A percentile compares a stretch with the other conserved stretches of the same genome.
Conservation (phyloP, 2,329 filamentous ascomycete genomes). For the Colletotrichum sojae region DNA sequence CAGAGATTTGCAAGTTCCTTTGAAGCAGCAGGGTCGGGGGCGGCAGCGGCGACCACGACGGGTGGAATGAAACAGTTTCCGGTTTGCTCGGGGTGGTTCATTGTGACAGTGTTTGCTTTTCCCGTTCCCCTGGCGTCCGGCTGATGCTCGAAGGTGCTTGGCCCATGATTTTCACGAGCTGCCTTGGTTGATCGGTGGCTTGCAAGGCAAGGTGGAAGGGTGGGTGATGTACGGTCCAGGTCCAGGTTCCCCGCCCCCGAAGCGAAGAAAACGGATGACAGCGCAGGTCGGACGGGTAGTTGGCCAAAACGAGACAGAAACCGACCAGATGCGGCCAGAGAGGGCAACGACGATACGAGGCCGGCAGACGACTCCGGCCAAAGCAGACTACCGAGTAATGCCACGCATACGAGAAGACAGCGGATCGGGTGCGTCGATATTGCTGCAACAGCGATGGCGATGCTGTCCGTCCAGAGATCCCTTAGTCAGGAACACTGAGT, state of each 20-base stretch:
- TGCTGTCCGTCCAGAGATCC: background rate
- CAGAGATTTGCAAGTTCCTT: slow-evolving; percentile 7
- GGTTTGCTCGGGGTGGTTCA: slow-evolving; percentile 20
- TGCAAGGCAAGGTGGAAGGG: slow-evolving; percentile 10
- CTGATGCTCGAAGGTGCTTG: slow-evolving; percentile 9
- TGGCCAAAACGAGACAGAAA: slow-evolving; percentile 31
- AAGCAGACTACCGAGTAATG: slow-evolving; percentile 2
- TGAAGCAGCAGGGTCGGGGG: slow-evolving; percentile 17
- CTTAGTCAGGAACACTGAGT: slow-evolving; percentile 36
- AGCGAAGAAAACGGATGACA: slow-evolving; percentile 18
- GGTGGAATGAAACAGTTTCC: slow-evolving; percentile 36
- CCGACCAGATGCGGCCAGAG: slow-evolving; percentile 20
- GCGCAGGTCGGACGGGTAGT: slow-evolving; percentile 22
- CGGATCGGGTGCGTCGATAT: slow-evolving; percentile 30
- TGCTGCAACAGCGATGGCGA: slow-evolving; percentile 6
- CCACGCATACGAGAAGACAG: slow-evolving; percentile 26
- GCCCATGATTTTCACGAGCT: slow-evolving; percentile 24
- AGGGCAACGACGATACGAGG: slow-evolving; percentile 8
- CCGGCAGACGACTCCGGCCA: slow-evolving; percentile 5
- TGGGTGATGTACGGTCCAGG: no score
- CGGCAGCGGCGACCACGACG: slow-evolving; percentile 9
- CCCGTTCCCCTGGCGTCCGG: slow-evolving; percentile 4
- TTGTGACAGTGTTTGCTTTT: slow-evolving; percentile 35
- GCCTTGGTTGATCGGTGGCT: no score
- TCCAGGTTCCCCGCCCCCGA: background rate